Evolutionary conservation across 768 basidiomycete species (phyloP), one percentile per base, ranked within the genome.

Genomic region (Lactifluus volemus): DNA sequence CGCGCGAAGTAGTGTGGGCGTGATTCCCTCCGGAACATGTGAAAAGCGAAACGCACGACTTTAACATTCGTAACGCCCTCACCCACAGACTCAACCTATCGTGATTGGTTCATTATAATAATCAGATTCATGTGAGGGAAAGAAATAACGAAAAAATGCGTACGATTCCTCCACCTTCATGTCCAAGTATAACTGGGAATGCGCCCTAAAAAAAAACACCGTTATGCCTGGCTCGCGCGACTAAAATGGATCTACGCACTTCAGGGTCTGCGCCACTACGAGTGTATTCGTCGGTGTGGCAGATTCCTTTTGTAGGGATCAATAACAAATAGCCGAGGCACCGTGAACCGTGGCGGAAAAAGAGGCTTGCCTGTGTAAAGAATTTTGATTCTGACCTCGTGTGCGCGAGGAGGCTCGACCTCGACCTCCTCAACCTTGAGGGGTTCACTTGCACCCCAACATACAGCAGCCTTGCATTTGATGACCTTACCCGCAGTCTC

Each of bases 201-300:
- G 87, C 71, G 63, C 94, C 90, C 88, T 69, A 48, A 17, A 49
- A 25, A 58, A 55, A 49, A 44, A 63, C 41, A 41, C 12, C 57
- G 49, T 59, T 47, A 29, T 36, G 38, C 38, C 38, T 12, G 12
- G 3, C 6, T 38, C 10, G 38, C 12, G 3, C 11, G 10, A 38
- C 38, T 38, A 11, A 38, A 38, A 38, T 25, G 11, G 3, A 10
- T 1, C 12, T 17, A 42, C 70, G 55, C 71, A 88, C 95, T 82
- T 98, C 97, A 47, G 94, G 85, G 72, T 99, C 96, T 73, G 89
- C 89, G 59, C 95, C 94, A 71, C 92, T 94, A 71, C 94, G 86
- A 63, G 93, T 95, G 77, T 95, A 98, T 71, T 95, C 94, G 70
- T 98, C 95, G 69, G 96, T 98, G 74, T 98, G 95, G 76, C 97